Conservation (phyloP, 208 protist genomes). For the Porcisia hertigi region DNA sequence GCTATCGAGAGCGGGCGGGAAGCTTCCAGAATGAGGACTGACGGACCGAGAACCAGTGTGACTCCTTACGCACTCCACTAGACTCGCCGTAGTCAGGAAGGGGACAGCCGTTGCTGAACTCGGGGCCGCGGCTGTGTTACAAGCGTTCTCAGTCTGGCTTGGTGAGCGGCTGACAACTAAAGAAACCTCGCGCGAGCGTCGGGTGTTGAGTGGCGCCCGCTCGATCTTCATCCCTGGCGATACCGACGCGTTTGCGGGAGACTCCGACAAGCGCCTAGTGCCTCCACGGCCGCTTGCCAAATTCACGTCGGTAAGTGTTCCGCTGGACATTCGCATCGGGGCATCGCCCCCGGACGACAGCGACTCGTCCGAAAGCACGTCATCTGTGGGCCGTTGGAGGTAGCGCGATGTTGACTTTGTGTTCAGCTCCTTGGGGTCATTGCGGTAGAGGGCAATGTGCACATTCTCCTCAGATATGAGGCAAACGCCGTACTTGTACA, state of each 20-base stretch:
- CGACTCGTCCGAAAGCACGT: slow-evolving; percentile 14
- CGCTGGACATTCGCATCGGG: not conserved
- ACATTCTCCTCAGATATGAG: slow-evolving; percentile 70
- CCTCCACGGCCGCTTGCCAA: not conserved
- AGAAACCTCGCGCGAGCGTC: slow-evolving; percentile 17
- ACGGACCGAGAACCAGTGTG: not conserved
- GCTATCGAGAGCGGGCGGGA: not conserved
- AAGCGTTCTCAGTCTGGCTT: not conserved
- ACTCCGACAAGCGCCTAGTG: slow-evolving; percentile 12
- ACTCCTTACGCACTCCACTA: not conserved
- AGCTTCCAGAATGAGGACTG: not conserved
- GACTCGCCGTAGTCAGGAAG: not conserved
- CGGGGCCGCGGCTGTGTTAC: not conserved
- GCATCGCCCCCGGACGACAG: not conserved
- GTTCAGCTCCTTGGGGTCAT: slow-evolving; percentile 53
- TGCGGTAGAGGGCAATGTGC: slow-evolving; percentile 60
- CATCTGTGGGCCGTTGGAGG: slow-evolving; percentile 38
- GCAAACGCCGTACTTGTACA: slow-evolving; percentile 51
- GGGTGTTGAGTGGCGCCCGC: not conserved
- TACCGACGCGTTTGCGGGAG: not conserved
- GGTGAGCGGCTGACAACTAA: not conserved
- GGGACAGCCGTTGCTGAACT: not conserved
- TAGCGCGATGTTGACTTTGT: slow-evolving; percentile 36
- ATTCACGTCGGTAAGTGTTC: not conserved
- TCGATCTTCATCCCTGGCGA: not conserved